Conservation (phyloP, 202 grass and related monocot species). For the Brachypodium distachyon region DNA sequence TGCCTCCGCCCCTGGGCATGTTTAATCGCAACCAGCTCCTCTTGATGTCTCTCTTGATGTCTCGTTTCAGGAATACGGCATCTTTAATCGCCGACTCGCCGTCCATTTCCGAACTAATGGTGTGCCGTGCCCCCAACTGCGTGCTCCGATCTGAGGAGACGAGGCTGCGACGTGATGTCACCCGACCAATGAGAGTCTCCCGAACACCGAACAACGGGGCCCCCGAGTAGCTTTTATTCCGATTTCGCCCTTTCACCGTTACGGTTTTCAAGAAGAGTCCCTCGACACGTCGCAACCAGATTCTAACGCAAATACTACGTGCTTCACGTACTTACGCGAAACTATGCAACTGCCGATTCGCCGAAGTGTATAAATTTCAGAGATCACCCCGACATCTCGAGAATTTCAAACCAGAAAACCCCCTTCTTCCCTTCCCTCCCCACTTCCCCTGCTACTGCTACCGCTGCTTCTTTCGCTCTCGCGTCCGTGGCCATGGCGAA, state of each 20-base stretch:
- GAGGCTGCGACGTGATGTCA: constrained; percentile 1
- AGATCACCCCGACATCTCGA: background rate
- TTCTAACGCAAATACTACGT: rapidly evolving
- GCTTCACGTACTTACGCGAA: background rate
- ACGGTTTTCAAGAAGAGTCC: background rate
- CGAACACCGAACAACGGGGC: constrained; percentile 23
- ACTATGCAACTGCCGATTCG: background rate
- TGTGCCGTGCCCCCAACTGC: background rate
- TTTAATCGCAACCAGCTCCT: no score
- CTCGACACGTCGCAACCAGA: background rate
- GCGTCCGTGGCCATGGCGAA: constrained; percentile 4
- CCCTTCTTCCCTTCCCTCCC: background rate
- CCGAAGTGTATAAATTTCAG: constrained; percentile 12
- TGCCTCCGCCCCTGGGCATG: no score
- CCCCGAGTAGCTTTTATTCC: background rate
- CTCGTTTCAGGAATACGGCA: no score
- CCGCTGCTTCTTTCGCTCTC: no score
- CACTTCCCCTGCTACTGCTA: background rate
- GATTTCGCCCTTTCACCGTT: rapidly evolving
- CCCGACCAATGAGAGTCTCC: constrained; percentile 31
- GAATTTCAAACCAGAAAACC: background rate
- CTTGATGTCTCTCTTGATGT: no score
- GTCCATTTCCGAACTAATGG: background rate
- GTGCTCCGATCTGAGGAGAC: background rate
- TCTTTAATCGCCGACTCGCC: no score